A percentile compares a stretch with the other conserved stretches of the same genome.
Evolutionary conservation across 1,284 basidiomycete genomes (phyloP).

Genomic region (Pterulicium gracile): DNA sequence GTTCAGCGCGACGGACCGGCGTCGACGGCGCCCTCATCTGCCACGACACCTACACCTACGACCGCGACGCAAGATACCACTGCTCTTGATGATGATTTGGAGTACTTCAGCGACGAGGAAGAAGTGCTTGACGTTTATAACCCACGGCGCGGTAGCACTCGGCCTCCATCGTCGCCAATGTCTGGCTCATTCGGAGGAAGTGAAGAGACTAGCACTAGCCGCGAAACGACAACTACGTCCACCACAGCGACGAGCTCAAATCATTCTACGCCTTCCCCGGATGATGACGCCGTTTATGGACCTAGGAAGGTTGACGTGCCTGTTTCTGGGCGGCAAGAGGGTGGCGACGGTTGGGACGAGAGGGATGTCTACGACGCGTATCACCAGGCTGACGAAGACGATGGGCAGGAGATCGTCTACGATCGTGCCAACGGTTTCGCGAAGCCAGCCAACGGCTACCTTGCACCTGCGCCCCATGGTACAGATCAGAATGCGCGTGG

Average conservation of each 20-base stretch:
- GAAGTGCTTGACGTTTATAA: no score
- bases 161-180: background rate
- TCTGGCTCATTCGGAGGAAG: conserved; percentile 1
- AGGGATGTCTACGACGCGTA: background rate
- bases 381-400: background rate
- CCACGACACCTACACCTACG: no score
- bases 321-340: no score
- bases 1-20: background rate
- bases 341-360: background rate
- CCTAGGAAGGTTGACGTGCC: no score
- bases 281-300: background rate
- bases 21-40: background rate
- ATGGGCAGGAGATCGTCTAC: conserved; percentile 1
- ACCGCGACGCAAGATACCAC: no score
- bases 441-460: conserved; percentile 1
- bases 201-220: background rate
- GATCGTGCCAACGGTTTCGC: background rate
- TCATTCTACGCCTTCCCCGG: background rate
- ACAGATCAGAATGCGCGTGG: background rate
- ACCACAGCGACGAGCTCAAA: background rate
- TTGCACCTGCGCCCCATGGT: no score
- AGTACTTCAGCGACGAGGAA: no score
- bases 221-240: background rate
- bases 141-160: no score
- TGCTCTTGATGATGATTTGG: no score